These are phyloP conservation scores for Apiospora marii DNA, from an alignment of 2,329 filamentous ascomycete species.

Conservation along the genomic window DNA sequence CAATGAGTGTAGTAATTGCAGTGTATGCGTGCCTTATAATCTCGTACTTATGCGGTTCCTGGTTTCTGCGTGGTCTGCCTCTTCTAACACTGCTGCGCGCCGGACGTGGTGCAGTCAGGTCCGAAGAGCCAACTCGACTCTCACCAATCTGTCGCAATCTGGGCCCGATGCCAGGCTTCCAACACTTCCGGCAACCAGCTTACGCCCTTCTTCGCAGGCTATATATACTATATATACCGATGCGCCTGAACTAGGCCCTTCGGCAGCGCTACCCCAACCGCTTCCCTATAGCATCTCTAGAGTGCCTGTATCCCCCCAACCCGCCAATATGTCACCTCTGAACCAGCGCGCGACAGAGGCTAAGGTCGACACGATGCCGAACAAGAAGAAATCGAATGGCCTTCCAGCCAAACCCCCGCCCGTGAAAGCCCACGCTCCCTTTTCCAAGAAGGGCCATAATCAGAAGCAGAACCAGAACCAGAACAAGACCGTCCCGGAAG, in stretches of 20 bases:
- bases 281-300: background rate
- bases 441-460: background rate
- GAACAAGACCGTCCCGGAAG: background rate
- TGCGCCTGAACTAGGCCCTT: background rate
- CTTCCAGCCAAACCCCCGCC: background rate
- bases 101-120: slow-evolving; percentile 8
- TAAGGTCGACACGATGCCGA: background rate
- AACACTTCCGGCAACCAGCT: background rate
- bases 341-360: background rate
- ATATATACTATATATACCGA: background rate
- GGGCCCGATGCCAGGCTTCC: background rate
- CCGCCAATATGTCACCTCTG: background rate
- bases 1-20: background rate
- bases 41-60: background rate
- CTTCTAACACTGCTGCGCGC: background rate
- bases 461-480: background rate
- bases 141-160: background rate
- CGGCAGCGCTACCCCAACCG: background rate
- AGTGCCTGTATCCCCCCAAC: background rate
- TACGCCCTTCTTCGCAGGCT: background rate
- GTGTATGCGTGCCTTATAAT: background rate
- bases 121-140: background rate
- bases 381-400: background rate
- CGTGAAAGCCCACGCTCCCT: background rate
- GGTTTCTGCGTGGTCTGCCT: background rate